These are phyloP conservation scores for Ceraceosorus bombacis DNA, from an alignment of 1,284 basidiomycete genomes.

Conservation along the genomic window DNA sequence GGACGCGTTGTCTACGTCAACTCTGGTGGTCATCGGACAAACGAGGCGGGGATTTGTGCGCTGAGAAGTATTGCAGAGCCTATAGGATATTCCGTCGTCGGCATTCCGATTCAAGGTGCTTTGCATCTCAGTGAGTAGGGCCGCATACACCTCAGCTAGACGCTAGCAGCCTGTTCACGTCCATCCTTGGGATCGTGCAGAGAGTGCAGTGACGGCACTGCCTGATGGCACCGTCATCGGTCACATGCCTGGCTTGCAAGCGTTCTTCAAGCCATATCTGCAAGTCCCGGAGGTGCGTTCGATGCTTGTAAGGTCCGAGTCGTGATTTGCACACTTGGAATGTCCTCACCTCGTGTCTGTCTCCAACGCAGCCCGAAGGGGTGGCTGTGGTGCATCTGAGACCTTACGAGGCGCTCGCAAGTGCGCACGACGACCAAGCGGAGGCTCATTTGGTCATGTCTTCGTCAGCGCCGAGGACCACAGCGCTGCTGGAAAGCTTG, in stretches of 20 bases:
- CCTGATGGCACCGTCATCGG: constrained; percentile 20
- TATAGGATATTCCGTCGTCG: constrained; percentile 9
- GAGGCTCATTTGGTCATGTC: constrained; percentile 13
- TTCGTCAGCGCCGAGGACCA: constrained; percentile 12
- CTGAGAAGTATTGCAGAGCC: constrained; percentile 6
- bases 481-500: constrained; percentile 8
- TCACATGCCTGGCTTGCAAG: constrained; percentile 15
- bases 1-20: constrained; percentile 11
- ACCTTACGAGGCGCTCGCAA: neutral
- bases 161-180: neutral
- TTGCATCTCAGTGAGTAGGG: constrained; percentile 19
- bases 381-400: constrained; percentile 18
- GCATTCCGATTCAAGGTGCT: constrained; percentile 18
- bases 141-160: neutral
- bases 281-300: constrained; percentile 12
- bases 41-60: constrained; percentile 14
- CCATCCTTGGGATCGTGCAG: constrained; percentile 3
- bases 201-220: constrained; percentile 18
- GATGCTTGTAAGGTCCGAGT: neutral
- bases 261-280: constrained; percentile 12
- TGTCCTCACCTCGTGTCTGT: constrained; percentile 1
- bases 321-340: neutral
- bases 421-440: neutral
- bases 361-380: constrained; percentile 9
- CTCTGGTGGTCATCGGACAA: constrained; percentile 12